These are phyloP conservation scores for Aureobasidium namibiae DNA, from an alignment of 2,329 filamentous ascomycete species.

Conservation along the genomic window DNA sequence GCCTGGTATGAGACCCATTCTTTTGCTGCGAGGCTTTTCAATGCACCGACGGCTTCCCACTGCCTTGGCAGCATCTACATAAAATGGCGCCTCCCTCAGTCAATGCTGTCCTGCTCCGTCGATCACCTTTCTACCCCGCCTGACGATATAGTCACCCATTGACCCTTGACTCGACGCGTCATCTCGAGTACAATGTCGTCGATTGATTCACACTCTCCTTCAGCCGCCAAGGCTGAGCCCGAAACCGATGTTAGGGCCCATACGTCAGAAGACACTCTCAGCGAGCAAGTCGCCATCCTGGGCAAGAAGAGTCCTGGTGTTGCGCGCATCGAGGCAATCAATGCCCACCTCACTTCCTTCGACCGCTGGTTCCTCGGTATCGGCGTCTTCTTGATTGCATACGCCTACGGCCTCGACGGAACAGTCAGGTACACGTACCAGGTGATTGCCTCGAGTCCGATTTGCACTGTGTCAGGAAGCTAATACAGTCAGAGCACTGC, in stretches of 20 bases:
- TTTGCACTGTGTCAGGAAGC: background rate
- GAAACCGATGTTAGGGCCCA: background rate
- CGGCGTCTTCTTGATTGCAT: slow-evolving; percentile 55
- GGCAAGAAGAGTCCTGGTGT: slow-evolving; percentile 44
- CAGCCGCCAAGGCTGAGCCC: background rate
- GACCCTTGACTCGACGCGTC: background rate
- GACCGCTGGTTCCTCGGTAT: slow-evolving; percentile 53
- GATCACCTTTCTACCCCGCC: background rate
- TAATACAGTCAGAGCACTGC: slow-evolving; percentile 39
- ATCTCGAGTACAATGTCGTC: background rate
- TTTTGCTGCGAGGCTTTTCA: background rate
- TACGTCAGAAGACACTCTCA: background rate
- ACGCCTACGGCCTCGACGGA: slow-evolving; percentile 55
- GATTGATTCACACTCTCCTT: background rate
- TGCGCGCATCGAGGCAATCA: slow-evolving; percentile 50
- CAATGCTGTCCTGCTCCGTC: background rate
- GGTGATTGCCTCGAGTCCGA: slow-evolving; percentile 16
- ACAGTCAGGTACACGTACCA: slow-evolving; percentile 49
- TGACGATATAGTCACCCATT: background rate
- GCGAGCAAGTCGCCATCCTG: slow-evolving; percentile 18
- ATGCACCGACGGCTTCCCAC: background rate
- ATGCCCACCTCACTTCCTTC: slow-evolving; percentile 41
- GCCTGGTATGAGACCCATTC: background rate
- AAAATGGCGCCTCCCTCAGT: background rate
- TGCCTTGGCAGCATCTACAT: slow-evolving; percentile 1